These are phyloP conservation scores for Dactylorhiza incarnata DNA, from an alignment of 106 monocot species.

Conservation along the genomic window DNA sequence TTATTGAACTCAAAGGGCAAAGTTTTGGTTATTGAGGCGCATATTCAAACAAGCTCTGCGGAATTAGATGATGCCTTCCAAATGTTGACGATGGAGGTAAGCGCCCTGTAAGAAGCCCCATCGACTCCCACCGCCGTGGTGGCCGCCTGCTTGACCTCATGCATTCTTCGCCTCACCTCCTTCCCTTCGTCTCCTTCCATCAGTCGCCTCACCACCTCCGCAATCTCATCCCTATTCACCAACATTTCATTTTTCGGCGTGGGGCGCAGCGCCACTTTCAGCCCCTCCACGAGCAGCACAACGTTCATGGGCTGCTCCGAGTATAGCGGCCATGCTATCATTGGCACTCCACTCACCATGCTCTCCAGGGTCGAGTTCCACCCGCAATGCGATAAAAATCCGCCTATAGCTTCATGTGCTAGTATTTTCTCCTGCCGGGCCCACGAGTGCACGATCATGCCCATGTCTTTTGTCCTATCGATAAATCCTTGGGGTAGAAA, in stretches of 20 bases:
- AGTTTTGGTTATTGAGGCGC: no score
- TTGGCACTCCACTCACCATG: slow-evolving; percentile 23
- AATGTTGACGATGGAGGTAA: no score
- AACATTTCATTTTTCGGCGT: not conserved
- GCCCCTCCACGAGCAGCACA: slow-evolving; percentile 24
- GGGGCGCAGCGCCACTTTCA: slow-evolving; percentile 18
- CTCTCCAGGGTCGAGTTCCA: slow-evolving; percentile 15
- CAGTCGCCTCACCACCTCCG: slow-evolving; percentile 19
- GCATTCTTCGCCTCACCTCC: slow-evolving; percentile 13
- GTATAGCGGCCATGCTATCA: slow-evolving; percentile 45
- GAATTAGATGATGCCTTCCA: no score
- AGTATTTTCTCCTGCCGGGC: no score
- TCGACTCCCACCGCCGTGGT: slow-evolving; percentile 5
- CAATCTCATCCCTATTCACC: slow-evolving; percentile 12
- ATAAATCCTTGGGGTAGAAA: slow-evolving; percentile 19
- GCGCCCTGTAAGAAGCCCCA: slow-evolving; percentile 12
- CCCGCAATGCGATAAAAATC: no score
- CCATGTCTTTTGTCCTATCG: slow-evolving; percentile 8
- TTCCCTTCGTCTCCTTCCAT: slow-evolving; percentile 26
- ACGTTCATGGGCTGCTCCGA: slow-evolving; percentile 42
- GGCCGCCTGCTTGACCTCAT: slow-evolving; percentile 13
- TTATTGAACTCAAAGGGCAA: no score
- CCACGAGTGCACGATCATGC: slow-evolving; percentile 12
- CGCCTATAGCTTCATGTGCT: no score
- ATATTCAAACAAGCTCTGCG: no score